Conservation (phyloP, 495 filamentous ascomycete species). For the Echria macrotheca region DNA sequence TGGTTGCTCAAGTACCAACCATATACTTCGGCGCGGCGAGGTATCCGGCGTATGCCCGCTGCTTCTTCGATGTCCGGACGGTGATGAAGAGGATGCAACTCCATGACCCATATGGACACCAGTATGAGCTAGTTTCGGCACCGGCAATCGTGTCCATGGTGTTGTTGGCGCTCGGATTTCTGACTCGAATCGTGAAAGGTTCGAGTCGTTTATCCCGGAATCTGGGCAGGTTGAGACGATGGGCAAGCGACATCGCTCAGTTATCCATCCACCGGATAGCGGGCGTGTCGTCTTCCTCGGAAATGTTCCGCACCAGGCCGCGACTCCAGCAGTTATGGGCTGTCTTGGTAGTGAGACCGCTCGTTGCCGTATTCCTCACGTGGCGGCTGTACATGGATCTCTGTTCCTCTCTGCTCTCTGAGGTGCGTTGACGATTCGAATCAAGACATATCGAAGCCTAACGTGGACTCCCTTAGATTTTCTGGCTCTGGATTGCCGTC, state of each 20-base stretch:
- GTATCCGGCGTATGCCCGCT: not conserved
- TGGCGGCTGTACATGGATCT: not conserved
- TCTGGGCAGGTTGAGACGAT: not conserved
- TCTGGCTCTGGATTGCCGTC: not conserved
- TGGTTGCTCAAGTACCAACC: not conserved
- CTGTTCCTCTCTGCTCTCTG: not conserved
- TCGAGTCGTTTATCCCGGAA: not conserved
- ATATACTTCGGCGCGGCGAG: slow-evolving; percentile 1
- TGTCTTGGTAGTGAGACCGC: not conserved
- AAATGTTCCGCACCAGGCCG: not conserved
- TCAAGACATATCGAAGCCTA: no score
- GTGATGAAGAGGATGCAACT: not conserved
- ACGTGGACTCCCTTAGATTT: no score
- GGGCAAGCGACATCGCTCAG: not conserved
- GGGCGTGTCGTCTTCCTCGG: not conserved
- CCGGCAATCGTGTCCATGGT: not conserved
- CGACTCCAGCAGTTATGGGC: not conserved
- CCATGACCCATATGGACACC: not conserved
- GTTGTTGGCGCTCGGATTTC: not conserved
- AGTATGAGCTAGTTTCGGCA: not conserved
- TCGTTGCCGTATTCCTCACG: not conserved
- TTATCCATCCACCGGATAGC: not conserved
- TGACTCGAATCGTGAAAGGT: not conserved
- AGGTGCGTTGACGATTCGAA: no score
- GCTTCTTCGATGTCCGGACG: not conserved